Evolutionary conservation across 2,329 filamentous ascomycete species (phyloP), one percentile per base, ranked within the genome.

Genomic region (Fusarium humuli): DNA sequence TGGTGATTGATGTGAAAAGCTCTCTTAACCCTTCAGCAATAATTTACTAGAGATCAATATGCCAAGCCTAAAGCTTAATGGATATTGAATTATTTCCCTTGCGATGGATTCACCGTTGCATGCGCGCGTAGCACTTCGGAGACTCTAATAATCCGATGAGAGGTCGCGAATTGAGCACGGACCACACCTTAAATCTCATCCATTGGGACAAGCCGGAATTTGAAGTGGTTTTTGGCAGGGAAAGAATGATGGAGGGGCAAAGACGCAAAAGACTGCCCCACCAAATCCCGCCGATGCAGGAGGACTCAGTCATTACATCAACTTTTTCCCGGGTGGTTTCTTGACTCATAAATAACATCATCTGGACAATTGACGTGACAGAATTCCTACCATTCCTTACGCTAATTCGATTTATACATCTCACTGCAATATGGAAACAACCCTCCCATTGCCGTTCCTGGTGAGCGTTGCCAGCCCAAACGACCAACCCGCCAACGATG

Each of bases 381-480:
- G 44, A 18, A 32, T 25, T 23, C 53, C 27, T 22, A 11, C 42
- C 10, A 23, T 40, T 48, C 58, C 44, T 34, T 14, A 58, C 50
- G 29, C 34, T 60, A 61, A 69, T 67, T 73, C 55, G 25, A 37
- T 50, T 53, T 42, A 14, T 27, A 37, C 41, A 46, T 55, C 54
- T 48, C 34, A 40, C 20, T 66, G 64, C 77, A 77, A 65, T 67
- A 91, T 91, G 89, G 89, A 91, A 79, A 88, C 88, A 30, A 89
- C 86, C 64, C 83, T 90, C 23, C 87, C 89, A 12, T 81, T 91
- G 55, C 89, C 89, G 25, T 90, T 91, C 75, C 81, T 91, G 64
- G 82, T 89, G 78, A 84, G 85, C 75, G 84, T 90, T 65, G 82
- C 85, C 65, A 82, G 85, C 68, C 83, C 84, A 3, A 83, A 83